Conservation (phyloP, 805 yeast genomes). For the Sporopachydermia lactativora region DNA sequence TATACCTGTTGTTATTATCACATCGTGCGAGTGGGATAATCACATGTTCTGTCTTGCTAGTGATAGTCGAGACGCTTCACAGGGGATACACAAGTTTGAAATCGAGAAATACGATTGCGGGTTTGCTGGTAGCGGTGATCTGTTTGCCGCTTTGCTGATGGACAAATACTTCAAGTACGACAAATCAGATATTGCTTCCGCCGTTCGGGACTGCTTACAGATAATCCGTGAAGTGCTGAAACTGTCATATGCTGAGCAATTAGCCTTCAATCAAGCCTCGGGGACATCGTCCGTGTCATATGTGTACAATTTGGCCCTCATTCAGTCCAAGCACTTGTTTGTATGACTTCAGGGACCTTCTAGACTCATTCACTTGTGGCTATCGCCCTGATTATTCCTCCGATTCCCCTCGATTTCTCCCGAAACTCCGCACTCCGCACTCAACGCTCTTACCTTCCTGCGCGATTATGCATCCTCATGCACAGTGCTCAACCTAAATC, state of each 20-base stretch:
- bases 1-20: conserved; percentile 49
- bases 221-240: neutral
- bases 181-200: neutral
- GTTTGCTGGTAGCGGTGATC: conserved; percentile 69
- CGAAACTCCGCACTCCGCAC: too few relatives aligned
- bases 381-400: too few relatives aligned
- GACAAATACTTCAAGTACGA: conserved; percentile 37
- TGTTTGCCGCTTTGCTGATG: conserved; percentile 66
- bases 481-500: too few relatives aligned
- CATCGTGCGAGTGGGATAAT: conserved; percentile 33
- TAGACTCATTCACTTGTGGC: too few relatives aligned
- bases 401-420: too few relatives aligned
- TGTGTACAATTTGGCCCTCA: neutral
- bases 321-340: neutral
- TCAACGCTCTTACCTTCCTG: too few relatives aligned
- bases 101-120: neutral
- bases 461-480: too few relatives aligned
- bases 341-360: too few relatives aligned
- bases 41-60: neutral
- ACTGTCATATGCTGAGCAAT: neutral
- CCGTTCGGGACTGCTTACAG: neutral
- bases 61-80: neutral
- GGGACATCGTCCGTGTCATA: neutral
- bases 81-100: neutral
- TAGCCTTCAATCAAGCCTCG: neutral